Conservation (phyloP, 345 rosid genomes). For the Ricinus communis region DNA sequence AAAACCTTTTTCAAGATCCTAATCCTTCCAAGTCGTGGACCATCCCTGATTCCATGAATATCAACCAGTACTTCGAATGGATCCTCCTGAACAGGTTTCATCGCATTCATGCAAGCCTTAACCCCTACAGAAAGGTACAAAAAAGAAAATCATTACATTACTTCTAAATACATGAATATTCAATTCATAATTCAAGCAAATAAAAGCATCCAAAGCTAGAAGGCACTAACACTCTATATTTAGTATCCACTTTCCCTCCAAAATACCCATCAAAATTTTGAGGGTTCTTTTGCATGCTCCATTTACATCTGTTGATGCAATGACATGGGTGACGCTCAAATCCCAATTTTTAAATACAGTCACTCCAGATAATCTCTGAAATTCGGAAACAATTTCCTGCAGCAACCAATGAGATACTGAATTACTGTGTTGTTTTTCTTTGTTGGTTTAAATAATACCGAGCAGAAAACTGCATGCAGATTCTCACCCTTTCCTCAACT, state of each 20-base stretch:
- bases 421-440: neutral
- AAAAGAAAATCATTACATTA: constrained; percentile 8
- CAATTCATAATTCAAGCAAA: constrained; percentile 6
- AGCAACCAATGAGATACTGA: constrained; percentile 15
- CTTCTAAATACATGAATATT: neutral
- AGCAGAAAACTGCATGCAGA: neutral
- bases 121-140: constrained; percentile 54
- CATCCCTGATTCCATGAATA: constrained; percentile 69
- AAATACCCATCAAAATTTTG: constrained; percentile 74
- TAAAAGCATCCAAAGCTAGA: neutral
- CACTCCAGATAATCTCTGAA: constrained; percentile 52
- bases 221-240: constrained; percentile 64
- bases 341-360: constrained; percentile 65
- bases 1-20: constrained; percentile 66
- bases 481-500: constrained; percentile 59
- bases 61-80: constrained; percentile 65
- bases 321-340: constrained; percentile 65
- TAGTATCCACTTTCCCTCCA: constrained; percentile 94
- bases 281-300: constrained; percentile 90
- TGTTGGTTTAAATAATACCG: neutral
- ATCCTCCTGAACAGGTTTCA: constrained; percentile 57
- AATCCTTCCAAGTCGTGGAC: constrained; percentile 75
- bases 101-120: constrained; percentile 55
- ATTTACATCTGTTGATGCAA: constrained; percentile 75
- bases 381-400: constrained; percentile 67